A percentile compares a stretch with the other conserved stretches of the same genome.
Conservation (phyloP, 78 protist genomes). For the Pigoraptor vietnamica region DNA sequence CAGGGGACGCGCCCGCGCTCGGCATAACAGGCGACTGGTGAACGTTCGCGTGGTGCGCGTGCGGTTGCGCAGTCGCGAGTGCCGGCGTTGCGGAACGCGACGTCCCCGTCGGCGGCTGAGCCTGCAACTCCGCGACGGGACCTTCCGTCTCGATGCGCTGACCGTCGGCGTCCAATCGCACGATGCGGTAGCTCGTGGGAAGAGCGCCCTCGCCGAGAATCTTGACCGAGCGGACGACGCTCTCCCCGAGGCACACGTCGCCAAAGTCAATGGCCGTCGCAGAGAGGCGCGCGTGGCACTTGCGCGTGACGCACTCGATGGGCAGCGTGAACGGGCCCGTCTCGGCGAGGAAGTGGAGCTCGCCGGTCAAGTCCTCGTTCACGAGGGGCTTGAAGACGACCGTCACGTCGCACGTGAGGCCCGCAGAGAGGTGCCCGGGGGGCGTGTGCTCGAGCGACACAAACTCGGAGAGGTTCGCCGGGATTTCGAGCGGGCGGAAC, state of each 20-base stretch:
- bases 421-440: neutral
- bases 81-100: too few species aligned
- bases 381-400: neutral
- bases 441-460: neutral
- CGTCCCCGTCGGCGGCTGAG: neutral
- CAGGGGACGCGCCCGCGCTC: neutral
- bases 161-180: neutral
- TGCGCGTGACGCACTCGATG: neutral
- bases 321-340: neutral
- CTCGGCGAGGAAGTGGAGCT: neutral
- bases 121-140: neutral
- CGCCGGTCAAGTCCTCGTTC: neutral
- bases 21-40: too few species aligned
- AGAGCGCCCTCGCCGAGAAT: neutral
- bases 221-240: neutral
- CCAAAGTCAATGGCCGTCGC: neutral
- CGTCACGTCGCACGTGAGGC: neutral
- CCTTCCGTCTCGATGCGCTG: neutral
- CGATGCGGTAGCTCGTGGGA: neutral
- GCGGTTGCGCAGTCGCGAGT: too few species aligned
- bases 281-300: neutral
- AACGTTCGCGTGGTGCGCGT: too few species aligned
- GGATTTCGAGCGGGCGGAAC: neutral
- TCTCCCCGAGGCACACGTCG: neutral
- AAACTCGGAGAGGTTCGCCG: neutral